phyloP scores from a whole-genome alignment of 2,329 filamentous ascomycete genomes.

The Botrytis fragariae region DNA sequence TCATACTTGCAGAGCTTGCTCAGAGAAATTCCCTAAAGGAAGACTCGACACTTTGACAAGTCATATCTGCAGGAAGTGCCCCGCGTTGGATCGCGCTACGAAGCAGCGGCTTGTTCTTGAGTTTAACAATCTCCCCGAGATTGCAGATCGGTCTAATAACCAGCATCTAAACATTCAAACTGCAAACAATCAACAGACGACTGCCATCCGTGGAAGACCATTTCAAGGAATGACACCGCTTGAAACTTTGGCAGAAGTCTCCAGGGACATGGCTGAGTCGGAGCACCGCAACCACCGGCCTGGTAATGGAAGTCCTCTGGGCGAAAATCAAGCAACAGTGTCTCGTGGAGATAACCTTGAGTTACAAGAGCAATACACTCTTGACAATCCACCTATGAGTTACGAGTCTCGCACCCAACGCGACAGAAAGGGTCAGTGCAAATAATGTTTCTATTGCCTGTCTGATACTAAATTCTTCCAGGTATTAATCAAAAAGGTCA shows the following conservation, averaged over 20 bases:
- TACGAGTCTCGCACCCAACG: slow-evolving; percentile 45
- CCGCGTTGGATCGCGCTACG: slow-evolving; percentile 70
- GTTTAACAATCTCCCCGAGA: slow-evolving; percentile 65
- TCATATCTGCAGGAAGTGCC: slow-evolving; percentile 85
- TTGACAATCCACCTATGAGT: slow-evolving; percentile 54
- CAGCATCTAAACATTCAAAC: slow-evolving; percentile 27
- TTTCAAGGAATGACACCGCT: slow-evolving; percentile 66
- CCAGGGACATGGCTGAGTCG: slow-evolving; percentile 69
- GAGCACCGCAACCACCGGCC: slow-evolving; percentile 57
- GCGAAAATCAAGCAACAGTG: slow-evolving; percentile 26
- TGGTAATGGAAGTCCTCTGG: slow-evolving; percentile 44
- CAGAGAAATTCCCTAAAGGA: slow-evolving; percentile 86
- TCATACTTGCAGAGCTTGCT: slow-evolving; percentile 85
- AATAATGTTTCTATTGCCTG: neutral
- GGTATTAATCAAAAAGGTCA: slow-evolving; percentile 7
- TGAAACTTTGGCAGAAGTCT: slow-evolving; percentile 85
- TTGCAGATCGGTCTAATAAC: slow-evolving; percentile 41
- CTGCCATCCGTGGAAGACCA: slow-evolving; percentile 27
- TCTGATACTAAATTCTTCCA: slow-evolving; percentile 6
- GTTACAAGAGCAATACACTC: slow-evolving; percentile 57
- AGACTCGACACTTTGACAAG: slow-evolving; percentile 77
- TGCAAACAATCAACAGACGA: slow-evolving; percentile 26
- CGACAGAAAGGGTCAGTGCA: slow-evolving; percentile 42
- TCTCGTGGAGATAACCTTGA: slow-evolving; percentile 44
- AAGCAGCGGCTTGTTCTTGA: slow-evolving; percentile 72